phyloP scores from a whole-genome alignment of 2,329 filamentous ascomycete genomes.

The Pseudonectria foliicola region DNA sequence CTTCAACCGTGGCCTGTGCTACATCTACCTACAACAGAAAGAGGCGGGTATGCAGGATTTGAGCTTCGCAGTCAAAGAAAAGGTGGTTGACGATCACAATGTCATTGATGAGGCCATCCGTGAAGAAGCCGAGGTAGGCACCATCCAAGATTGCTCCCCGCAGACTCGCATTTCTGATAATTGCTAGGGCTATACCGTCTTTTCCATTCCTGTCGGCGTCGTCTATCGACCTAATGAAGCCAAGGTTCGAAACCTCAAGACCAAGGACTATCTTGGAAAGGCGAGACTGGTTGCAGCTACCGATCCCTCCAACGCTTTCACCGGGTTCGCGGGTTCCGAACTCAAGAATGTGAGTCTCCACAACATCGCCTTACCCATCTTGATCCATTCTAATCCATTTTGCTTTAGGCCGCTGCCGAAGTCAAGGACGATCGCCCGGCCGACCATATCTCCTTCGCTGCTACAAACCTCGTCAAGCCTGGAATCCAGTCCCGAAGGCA shows the following conservation, averaged over 20 bases:
- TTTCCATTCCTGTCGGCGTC: constrained; percentile 93
- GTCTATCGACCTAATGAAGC: constrained; percentile 94
- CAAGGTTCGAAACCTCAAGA: constrained; percentile 96
- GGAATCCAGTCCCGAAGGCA: constrained; percentile 73
- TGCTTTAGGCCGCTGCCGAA: constrained; percentile 38
- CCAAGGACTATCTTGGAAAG: constrained; percentile 95
- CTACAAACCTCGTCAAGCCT: constrained; percentile 86
- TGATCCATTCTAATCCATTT: not conserved
- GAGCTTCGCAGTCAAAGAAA: constrained; percentile 85
- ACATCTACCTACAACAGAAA: constrained; percentile 91
- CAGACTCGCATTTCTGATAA: constrained; percentile 19
- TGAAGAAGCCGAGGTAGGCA: constrained; percentile 78
- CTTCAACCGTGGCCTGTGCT: constrained; percentile 95
- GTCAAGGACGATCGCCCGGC: constrained; percentile 71
- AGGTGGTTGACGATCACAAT: constrained; percentile 91
- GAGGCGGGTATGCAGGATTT: constrained; percentile 88
- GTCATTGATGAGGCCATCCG: constrained; percentile 96
- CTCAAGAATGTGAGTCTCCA: constrained; percentile 59
- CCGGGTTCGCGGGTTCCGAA: constrained; percentile 72
- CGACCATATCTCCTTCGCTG: constrained; percentile 84
- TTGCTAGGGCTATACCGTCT: constrained; percentile 85
- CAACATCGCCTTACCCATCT: constrained; percentile 1
- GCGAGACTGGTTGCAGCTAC: constrained; percentile 87
- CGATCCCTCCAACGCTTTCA: constrained; percentile 72
- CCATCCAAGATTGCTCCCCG: not conserved